Evolutionary conservation across 176 grass and related monocot species (phyloP).

Genomic region (Aegilops tauschii): DNA sequence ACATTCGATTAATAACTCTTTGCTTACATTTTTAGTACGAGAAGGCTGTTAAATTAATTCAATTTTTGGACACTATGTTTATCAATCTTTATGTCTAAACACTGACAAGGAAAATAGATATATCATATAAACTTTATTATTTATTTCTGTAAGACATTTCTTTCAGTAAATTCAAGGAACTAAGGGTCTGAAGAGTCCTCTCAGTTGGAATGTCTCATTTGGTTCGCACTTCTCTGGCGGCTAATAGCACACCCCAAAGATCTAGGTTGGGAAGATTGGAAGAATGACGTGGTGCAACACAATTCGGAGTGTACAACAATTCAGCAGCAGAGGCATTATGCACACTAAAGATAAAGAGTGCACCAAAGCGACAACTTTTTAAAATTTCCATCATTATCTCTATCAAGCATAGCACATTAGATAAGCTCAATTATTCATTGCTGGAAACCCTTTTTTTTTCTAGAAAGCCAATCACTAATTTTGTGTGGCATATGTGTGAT

Average conservation of each 20-base stretch:
- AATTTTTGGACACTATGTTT: not conserved
- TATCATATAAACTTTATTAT: not conserved
- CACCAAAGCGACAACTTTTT: conserved; percentile 16
- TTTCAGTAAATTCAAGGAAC: not conserved
- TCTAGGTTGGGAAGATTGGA: not conserved
- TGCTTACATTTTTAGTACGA: not conserved
- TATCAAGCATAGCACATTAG: not conserved
- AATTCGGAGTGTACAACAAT: conserved; percentile 10
- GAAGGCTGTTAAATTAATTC: not conserved
- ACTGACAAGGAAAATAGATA: not conserved
- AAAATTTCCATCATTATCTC: not conserved
- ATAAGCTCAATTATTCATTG: not conserved
- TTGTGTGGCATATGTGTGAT: not conserved
- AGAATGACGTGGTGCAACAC: not conserved
- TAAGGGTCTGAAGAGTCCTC: not conserved
- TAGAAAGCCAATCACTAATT: not conserved
- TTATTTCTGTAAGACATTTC: not conserved
- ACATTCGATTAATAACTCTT: not conserved
- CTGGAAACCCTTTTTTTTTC: not conserved
- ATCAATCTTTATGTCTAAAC: not conserved
- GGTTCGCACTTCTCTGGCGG: not conserved
- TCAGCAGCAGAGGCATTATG: not conserved
- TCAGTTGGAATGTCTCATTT: not conserved
- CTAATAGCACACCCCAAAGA: not conserved
- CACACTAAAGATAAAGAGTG: not conserved